Conservation (phyloP, 768 basidiomycete genomes). For the Pisolithus sp. region DNA sequence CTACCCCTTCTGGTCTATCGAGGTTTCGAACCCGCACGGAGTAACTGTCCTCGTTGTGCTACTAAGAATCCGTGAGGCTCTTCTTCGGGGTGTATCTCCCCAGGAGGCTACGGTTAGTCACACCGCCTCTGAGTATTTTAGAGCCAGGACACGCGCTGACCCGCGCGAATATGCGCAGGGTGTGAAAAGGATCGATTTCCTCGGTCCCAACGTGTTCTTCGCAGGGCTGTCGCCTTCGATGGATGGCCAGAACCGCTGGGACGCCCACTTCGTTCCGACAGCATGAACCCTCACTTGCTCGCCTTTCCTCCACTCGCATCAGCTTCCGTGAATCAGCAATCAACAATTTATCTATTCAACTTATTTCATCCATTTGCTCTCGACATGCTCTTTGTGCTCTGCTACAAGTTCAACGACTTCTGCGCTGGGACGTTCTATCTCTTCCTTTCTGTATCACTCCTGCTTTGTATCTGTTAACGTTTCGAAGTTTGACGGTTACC, state of each 20-base stretch:
- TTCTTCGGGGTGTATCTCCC: conserved; percentile 19
- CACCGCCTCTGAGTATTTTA: conserved; percentile 23
- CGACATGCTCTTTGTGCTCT: not conserved
- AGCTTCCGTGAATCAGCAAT: not conserved
- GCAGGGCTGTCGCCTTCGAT: conserved; percentile 23
- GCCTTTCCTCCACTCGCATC: not conserved
- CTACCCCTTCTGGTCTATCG: conserved; percentile 24
- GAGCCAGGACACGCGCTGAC: conserved; percentile 23
- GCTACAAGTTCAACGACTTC: not conserved
- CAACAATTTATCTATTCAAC: not conserved
- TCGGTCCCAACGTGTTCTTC: conserved; percentile 27
- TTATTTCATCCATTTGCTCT: not conserved
- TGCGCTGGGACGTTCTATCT: not conserved
- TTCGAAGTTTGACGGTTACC: not conserved
- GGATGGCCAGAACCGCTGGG: conserved; percentile 24
- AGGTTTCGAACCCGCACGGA: conserved; percentile 22
- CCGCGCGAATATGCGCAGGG: conserved; percentile 34
- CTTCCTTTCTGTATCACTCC: not conserved
- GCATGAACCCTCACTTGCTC: not conserved
- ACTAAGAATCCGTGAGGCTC: conserved; percentile 20
- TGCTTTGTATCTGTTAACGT: not conserved
- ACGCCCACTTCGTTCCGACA: conserved; percentile 18
- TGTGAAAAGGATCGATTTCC: conserved; percentile 34
- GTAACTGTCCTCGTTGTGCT: conserved; percentile 26
- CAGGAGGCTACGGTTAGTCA: conserved; percentile 22